Base-by-base conservation (phyloP, 129 eudicot species). In the Chrysanthemum seticuspe region DNA sequence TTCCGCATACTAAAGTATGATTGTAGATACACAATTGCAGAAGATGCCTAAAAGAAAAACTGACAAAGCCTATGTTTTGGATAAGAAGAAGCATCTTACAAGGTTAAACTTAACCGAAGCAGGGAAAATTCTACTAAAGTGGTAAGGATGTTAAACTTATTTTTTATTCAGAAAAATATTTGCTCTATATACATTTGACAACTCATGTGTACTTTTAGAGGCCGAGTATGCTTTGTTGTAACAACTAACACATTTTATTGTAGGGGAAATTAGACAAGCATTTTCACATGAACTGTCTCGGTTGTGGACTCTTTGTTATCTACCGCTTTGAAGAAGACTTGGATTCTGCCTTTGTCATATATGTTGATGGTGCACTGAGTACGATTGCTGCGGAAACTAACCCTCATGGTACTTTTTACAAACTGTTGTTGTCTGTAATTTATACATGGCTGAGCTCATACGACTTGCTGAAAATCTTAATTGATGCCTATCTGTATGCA, bases 31-130 rank as follows among this genome's bases (percentile, higher is more conserved):
- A 16, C 97, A 94, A 79, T 84, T 94, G 96, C 99, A 90, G 96
- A 94, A 84, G 79, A 90, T 94, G 99, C 99, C 99, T 10, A 94
- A 90, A 73, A 83, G 96, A 81, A 94, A 94, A 80, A 94, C 97
- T 7, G 99, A 94, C 83, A 90, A 80, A 53, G 87, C 99, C n/a
- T 94, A 88, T 79, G 97, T 88, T 15, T 58, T 94, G 87, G 96
- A 94, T 82, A 90, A 82, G 87, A 88, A 81, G 65, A 88, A 90
- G 80, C 97, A 94, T 86, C 96, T 94, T 49, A 91, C 99, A 23
- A 86, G 97, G 84, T 88, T 94, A 52, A 94, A 88, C 79, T 81
- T 87, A 54, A 83, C 79, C 1, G 96, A 90, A 72, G 98, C 87
- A 70, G 98, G 98, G 34, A 89, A 87, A 83, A 72, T 93, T 78